Evolutionary conservation across 2,329 filamentous ascomycete genomes (phyloP).

Genomic region (Calonectria leucothoes): DNA sequence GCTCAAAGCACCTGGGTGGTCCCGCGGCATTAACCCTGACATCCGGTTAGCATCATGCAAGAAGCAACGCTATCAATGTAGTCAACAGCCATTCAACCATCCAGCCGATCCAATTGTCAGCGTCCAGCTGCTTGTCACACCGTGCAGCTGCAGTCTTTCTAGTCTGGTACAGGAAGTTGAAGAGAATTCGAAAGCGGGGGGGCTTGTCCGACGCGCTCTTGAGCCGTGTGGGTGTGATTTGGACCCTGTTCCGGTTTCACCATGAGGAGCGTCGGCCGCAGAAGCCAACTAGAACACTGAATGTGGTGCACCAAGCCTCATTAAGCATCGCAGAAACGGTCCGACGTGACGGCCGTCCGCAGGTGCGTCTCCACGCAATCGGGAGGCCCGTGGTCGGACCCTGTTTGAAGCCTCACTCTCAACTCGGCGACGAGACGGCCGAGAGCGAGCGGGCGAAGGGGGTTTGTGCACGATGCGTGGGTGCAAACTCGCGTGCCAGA

Average conservation of each 20-base stretch:
- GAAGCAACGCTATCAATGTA: conserved; percentile 12
- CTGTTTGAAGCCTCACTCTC: background rate
- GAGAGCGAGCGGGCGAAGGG: background rate
- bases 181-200: background rate
- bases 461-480: background rate
- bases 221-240: background rate
- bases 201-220: background rate
- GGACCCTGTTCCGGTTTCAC: conserved; percentile 14
- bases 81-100: conserved; percentile 11
- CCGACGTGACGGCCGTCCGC: background rate
- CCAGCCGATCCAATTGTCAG: background rate
- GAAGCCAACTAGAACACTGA: conserved; percentile 6
- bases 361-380: conserved; percentile 11
- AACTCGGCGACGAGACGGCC: background rate
- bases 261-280: background rate
- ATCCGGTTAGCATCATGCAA: conserved; percentile 15
- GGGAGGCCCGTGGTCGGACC: conserved; percentile 1
- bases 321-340: background rate
- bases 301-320: background rate
- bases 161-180: background rate
- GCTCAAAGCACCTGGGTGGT: background rate
- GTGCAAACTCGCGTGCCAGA: background rate
- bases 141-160: background rate
- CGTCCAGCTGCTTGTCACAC: background rate
- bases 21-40: conserved; percentile 14